These are phyloP conservation scores for Goniomonas avonlea DNA, from an alignment of 78 protist species.

Conservation along the genomic window DNA sequence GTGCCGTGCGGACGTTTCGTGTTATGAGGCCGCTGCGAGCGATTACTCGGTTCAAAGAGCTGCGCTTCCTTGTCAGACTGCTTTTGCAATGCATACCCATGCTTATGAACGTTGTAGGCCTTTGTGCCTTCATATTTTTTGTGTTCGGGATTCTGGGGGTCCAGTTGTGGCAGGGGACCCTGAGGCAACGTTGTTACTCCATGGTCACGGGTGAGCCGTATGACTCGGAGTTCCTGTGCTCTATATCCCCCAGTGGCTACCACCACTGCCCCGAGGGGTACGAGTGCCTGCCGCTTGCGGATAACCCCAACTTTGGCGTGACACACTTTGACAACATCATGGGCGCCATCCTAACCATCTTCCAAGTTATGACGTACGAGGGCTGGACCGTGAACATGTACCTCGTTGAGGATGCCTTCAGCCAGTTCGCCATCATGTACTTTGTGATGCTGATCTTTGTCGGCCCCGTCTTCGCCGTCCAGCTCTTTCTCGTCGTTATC, in stretches of 20 bases:
- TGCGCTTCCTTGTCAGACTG: conserved; percentile 1
- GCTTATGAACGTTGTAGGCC: background rate
- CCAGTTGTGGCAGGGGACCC: no score
- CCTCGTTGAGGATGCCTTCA: background rate
- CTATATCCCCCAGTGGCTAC: no score
- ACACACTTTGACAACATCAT: background rate
- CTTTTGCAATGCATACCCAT: background rate
- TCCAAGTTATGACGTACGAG: conserved; percentile 6
- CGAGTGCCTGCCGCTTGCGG: conserved; percentile 4
- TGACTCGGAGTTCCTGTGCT: no score
- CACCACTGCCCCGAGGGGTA: background rate
- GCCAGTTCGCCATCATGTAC: background rate
- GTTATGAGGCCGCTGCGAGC: no score
- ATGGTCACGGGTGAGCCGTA: no score
- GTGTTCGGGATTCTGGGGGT: conserved; percentile 20
- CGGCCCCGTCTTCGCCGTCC: conserved; percentile 9
- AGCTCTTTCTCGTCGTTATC: conserved; percentile 19
- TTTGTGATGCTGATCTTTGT: background rate
- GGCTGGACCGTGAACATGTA: conserved; percentile 17
- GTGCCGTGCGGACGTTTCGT: no score
- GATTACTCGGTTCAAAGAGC: background rate
- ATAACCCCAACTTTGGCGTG: background rate
- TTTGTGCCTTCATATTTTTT: background rate
- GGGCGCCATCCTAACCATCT: background rate
- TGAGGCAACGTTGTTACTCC: no score